These are phyloP conservation scores for Phytophthora litchii DNA, from an alignment of 352 stramenopile genomes.

Conservation along the genomic window DNA sequence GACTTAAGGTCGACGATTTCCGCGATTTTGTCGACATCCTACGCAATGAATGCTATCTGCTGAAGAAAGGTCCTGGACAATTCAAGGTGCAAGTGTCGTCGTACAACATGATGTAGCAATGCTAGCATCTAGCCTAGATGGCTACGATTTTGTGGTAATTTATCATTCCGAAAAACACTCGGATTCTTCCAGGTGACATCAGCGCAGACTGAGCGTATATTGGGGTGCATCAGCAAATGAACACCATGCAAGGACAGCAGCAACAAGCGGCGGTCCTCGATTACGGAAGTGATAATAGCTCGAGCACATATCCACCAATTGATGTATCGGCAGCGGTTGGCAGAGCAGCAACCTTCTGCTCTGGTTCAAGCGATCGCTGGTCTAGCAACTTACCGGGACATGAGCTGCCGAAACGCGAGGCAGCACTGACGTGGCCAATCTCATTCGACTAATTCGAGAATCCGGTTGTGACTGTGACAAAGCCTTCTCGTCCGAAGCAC, in stretches of 20 bases:
- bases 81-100: conserved; percentile 80
- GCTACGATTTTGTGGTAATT: too few species aligned
- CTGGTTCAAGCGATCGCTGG: conserved; percentile 7
- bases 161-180: too few species aligned
- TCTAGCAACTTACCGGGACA: not conserved
- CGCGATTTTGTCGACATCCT: conserved; percentile 85
- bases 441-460: conserved; percentile 18
- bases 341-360: not conserved
- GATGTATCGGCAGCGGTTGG: too few species aligned
- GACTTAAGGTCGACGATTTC: conserved; percentile 81
- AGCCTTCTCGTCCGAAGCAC: conserved; percentile 12
- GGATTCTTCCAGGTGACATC: too few species aligned
- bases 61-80: conserved; percentile 83
- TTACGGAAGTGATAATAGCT: not conserved
- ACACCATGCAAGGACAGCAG: not conserved
- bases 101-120: conserved; percentile 49
- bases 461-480: conserved; percentile 22
- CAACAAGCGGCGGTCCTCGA: not conserved
- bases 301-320: not conserved
- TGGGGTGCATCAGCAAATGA: not conserved
- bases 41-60: conserved; percentile 85
- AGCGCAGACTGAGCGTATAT: too few species aligned
- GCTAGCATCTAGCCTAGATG: too few species aligned
- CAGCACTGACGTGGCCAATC: conserved; percentile 19
- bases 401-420: conserved; percentile 4